Conservation (phyloP, 495 filamentous ascomycete genomes). For the Parathielavia hyrcaniae region DNA sequence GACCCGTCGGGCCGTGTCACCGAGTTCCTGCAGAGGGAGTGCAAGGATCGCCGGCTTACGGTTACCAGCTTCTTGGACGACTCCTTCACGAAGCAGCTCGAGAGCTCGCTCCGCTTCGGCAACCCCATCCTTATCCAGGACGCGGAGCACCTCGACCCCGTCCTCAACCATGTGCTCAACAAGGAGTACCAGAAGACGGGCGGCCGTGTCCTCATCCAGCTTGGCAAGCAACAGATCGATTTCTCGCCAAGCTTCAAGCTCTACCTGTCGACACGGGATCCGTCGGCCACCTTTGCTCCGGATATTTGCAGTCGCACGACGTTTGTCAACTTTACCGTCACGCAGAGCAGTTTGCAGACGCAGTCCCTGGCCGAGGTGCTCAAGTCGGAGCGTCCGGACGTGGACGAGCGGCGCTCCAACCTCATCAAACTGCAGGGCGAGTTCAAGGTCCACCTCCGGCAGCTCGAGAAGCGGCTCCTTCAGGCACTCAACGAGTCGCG, state of each 20-base stretch:
- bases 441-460: conserved; percentile 92
- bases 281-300: conserved; percentile 91
- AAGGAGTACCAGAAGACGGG: conserved; percentile 99
- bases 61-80: conserved; percentile 98
- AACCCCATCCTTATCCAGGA: conserved; percentile 99
- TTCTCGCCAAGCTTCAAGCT: conserved; percentile 96
- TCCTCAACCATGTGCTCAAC: conserved; percentile 97
- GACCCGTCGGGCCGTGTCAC: conserved; percentile 91
- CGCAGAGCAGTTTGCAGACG: conserved; percentile 95
- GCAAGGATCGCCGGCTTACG: conserved; percentile 85
- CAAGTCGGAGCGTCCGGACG: conserved; percentile 94
- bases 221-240: conserved; percentile 98
- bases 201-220: conserved; percentile 93
- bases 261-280: conserved; percentile 91
- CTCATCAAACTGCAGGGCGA: conserved; percentile 97
- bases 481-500: conserved; percentile 95
- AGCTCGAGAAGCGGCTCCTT: conserved; percentile 90
- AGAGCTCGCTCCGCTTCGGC: conserved; percentile 93
- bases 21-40: conserved; percentile 91
- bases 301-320: conserved; percentile 98
- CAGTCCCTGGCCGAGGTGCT: conserved; percentile 95
- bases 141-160: conserved; percentile 91
- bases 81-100: conserved; percentile 94
- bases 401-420: conserved; percentile 93
- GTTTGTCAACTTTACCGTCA: conserved; percentile 99